phyloP scores from a whole-genome alignment of 2,329 filamentous ascomycete species.

The Basipetospora chlamydospora region DNA sequence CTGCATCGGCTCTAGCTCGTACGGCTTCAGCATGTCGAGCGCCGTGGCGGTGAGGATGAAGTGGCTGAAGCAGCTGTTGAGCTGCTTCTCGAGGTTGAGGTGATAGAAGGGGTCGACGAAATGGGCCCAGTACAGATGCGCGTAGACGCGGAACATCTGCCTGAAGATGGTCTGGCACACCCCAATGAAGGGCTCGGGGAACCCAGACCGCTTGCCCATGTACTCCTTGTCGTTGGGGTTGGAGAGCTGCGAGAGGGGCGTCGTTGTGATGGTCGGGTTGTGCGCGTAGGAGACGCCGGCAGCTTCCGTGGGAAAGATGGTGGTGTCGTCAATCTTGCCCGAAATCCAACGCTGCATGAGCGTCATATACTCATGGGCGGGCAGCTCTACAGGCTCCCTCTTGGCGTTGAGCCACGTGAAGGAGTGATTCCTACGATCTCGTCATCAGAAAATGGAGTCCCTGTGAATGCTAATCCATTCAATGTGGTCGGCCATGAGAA shows the following conservation, averaged over 20 bases:
- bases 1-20: conserved; percentile 92
- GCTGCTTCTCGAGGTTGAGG: conserved; percentile 63
- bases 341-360: conserved; percentile 96
- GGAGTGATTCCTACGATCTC: conserved; percentile 55
- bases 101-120: conserved; percentile 76
- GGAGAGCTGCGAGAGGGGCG: conserved; percentile 47
- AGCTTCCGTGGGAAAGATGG: conserved; percentile 80
- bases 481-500: conserved; percentile 12
- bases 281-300: conserved; percentile 52
- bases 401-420: conserved; percentile 93
- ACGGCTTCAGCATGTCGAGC: conserved; percentile 70
- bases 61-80: conserved; percentile 80
- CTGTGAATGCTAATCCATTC: too few relatives aligned
- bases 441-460: not conserved
- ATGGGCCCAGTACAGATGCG: conserved; percentile 95
- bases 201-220: conserved; percentile 85
- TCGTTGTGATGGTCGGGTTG: conserved; percentile 42
- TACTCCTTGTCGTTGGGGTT: conserved; percentile 52
- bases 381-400: conserved; percentile 78
- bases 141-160: conserved; percentile 97
- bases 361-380: conserved; percentile 85
- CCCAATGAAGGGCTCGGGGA: conserved; percentile 76
- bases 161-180: conserved; percentile 91
- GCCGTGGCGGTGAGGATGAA: conserved; percentile 70
- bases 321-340: conserved; percentile 81